These are phyloP conservation scores for Trichodelitschia bisporula DNA, from an alignment of 495 filamentous ascomycete species.

Conservation along the genomic window DNA sequence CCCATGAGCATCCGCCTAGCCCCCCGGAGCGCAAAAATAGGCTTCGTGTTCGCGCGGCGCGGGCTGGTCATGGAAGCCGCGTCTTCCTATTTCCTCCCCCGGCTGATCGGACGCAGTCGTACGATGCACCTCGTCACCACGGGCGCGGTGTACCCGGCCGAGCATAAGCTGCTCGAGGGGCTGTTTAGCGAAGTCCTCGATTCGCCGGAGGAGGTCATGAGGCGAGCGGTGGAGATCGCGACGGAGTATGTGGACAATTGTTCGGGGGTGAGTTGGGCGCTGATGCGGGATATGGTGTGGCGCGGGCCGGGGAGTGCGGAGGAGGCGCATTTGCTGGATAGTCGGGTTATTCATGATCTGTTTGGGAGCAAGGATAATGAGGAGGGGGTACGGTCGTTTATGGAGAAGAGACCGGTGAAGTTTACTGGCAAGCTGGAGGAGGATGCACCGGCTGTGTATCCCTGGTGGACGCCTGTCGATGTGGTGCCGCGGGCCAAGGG, in stretches of 20 bases:
- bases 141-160: slow-evolving; percentile 19
- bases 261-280: slow-evolving; percentile 23
- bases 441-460: slow-evolving; percentile 20
- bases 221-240: slow-evolving; percentile 30
- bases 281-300: slow-evolving; percentile 38
- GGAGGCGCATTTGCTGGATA: slow-evolving; percentile 32
- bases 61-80: slow-evolving; percentile 38
- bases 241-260: slow-evolving; percentile 32
- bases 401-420: slow-evolving; percentile 20
- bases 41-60: slow-evolving; percentile 38
- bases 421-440: slow-evolving; percentile 27
- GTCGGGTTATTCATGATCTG: slow-evolving; percentile 27
- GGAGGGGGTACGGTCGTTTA: slow-evolving; percentile 16
- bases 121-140: slow-evolving; percentile 35
- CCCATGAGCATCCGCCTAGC: slow-evolving; percentile 33
- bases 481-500: slow-evolving; percentile 9
- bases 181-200: slow-evolving; percentile 31
- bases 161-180: slow-evolving; percentile 19
- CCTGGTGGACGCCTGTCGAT: slow-evolving; percentile 22
- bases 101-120: slow-evolving; percentile 28
- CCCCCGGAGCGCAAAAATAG: slow-evolving; percentile 28
- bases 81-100: slow-evolving; percentile 36
- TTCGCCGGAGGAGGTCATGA: slow-evolving; percentile 24
- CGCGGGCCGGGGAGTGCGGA: slow-evolving; percentile 28
- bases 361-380: slow-evolving; percentile 21